Base-by-base conservation (phyloP, 768 basidiomycete genomes). In the Paxillus rubicundulus region DNA sequence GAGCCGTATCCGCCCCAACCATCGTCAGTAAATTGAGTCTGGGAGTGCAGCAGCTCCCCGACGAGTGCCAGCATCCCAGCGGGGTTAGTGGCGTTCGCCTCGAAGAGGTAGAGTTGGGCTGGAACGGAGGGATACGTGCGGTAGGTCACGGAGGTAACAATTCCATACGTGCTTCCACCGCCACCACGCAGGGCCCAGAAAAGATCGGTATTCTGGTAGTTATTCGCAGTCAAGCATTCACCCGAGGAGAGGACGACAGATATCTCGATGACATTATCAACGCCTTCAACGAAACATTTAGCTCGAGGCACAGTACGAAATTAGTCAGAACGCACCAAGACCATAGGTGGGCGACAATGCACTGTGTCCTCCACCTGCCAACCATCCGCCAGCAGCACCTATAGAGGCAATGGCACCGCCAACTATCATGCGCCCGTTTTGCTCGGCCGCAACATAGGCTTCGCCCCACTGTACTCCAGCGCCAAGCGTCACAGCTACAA, bases 131-230 rank as follows among this genome's bases (percentile, higher is more conserved):
- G 71, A 45, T 79, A 70, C 0, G 76, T 78, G 46, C 61, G 60
- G 56, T 80, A 80, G 0, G 77, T 79, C 5, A 72, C 74, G 1
- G 75, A 75, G 3, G 72, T 73, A 17, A 80, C 65, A 18, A 81
- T 66, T 9, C 76, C 79, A 49, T 68, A 81, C 2, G 75, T 80
- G 14, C 75, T 67, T 0, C 77, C 78, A 0, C 80, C 80, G 1
- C 76, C 77, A 0, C 79, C 81, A 21, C 79, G 70, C 46, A 82
- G 58, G 0, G 81, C 79, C 75, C 77, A 82, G 64, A 78, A 82
- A 5, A 82, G 70, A 49, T 82, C 77, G 3, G 64, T 13, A 53
- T 80, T 66, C 37, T 70, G 66, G 57, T 72, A 63, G 0, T 58
- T 54, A 56, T 81, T 82, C 18, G 68, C 74, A 4, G 58, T 71